phyloP scores from a whole-genome alignment of 495 filamentous ascomycete species.

The Tuber calosporum region DNA sequence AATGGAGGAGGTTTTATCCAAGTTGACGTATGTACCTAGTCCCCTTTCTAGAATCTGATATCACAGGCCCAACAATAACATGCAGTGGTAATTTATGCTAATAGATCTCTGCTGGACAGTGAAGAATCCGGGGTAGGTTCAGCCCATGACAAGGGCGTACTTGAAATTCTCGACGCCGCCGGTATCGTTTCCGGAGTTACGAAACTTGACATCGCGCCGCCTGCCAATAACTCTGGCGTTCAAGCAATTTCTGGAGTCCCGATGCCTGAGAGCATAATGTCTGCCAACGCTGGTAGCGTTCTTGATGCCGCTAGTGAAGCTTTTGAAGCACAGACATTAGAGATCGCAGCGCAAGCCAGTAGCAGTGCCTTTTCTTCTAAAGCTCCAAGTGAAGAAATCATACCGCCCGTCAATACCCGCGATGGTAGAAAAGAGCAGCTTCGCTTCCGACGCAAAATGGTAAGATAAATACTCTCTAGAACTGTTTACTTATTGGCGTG shows the following conservation, averaged over 20 bases:
- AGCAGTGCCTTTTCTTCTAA: neutral
- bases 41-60: neutral
- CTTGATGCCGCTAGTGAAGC: too few relatives aligned
- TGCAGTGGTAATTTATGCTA: neutral
- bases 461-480: neutral
- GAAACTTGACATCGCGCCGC: neutral
- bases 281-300: too few relatives aligned
- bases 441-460: neutral
- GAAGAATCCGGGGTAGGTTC: neutral
- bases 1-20: neutral
- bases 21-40: neutral
- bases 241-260: neutral
- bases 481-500: neutral
- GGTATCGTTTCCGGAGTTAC: neutral
- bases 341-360: neutral
- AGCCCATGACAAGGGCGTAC: neutral
- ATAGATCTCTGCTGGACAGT: neutral
- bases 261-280: too few relatives aligned
- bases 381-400: neutral
- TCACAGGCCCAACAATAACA: too few relatives aligned
- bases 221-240: neutral
- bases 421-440: neutral
- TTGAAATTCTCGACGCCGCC: neutral
- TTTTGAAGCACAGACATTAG: too few relatives aligned
- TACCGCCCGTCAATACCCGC: neutral